phyloP scores from a whole-genome alignment of 805 yeast species.

The Saccharomyces kudriavzevii region DNA sequence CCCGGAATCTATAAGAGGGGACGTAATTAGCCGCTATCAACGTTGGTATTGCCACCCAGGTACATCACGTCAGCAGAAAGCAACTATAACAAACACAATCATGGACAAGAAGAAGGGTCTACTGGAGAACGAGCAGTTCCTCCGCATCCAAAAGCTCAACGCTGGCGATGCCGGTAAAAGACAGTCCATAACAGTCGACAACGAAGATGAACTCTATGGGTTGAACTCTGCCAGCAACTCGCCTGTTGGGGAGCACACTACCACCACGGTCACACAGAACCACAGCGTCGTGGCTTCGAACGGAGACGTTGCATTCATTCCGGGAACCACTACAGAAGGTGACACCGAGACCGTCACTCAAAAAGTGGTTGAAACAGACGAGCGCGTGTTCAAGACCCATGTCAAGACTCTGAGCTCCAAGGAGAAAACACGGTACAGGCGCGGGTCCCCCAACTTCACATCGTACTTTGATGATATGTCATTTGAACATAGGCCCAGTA shows the following conservation, averaged over 20 bases:
- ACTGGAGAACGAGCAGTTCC: constrained; percentile 19
- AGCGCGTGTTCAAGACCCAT: constrained; percentile 2
- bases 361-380: neutral
- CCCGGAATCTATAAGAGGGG: neutral
- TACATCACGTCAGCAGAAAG: neutral
- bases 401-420: constrained; percentile 14
- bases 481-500: constrained; percentile 37
- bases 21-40: neutral
- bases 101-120: constrained; percentile 10
- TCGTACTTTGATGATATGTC: constrained; percentile 51
- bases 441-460: constrained; percentile 27
- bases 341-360: neutral
- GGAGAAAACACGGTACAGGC: constrained; percentile 17
- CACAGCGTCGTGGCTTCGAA: neutral
- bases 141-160: constrained; percentile 21
- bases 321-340: neutral
- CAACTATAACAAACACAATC: neutral
- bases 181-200: neutral
- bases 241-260: neutral
- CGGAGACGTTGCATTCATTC: neutral
- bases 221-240: neutral
- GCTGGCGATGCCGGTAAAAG: constrained; percentile 7
- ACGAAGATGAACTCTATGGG: neutral
- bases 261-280: neutral
- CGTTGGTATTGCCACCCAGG: neutral